Conservation (phyloP, 768 basidiomycete species). For the Lactarius sanguifluus region DNA sequence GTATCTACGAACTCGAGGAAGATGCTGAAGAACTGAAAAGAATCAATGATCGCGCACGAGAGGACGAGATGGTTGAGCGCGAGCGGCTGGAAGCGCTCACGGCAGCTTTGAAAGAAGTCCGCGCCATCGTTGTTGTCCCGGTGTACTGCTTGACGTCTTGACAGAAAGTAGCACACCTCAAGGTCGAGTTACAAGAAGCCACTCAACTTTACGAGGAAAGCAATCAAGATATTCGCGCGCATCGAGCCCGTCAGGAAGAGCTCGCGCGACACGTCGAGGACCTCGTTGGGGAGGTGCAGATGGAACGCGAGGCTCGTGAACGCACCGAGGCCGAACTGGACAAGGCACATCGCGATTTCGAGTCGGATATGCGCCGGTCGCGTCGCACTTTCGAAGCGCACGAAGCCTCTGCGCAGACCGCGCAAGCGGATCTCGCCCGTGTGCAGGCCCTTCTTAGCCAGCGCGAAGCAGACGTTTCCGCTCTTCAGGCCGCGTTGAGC, state of each 20-base stretch:
- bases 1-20: constrained; percentile 82
- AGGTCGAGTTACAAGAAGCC: constrained; percentile 64
- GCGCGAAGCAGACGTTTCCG: constrained; percentile 72
- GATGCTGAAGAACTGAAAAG: constrained; percentile 77
- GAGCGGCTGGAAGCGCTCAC: constrained; percentile 67
- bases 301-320: constrained; percentile 58
- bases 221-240: constrained; percentile 60
- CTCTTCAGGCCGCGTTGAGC: constrained; percentile 71
- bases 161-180: constrained; percentile 69
- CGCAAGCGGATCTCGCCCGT: constrained; percentile 62
- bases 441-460: constrained; percentile 62
- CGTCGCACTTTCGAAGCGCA: constrained; percentile 68
- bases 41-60: constrained; percentile 61
- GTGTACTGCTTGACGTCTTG: constrained; percentile 18
- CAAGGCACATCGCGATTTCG: constrained; percentile 59
- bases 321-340: constrained; percentile 54
- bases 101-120: constrained; percentile 77
- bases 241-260: constrained; percentile 73
- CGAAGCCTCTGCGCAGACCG: constrained; percentile 62
- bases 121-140: constrained; percentile 26
- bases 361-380: constrained; percentile 57
- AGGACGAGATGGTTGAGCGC: constrained; percentile 72
- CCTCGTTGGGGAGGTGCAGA: constrained; percentile 59
- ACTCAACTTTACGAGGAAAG: constrained; percentile 65
- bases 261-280: constrained; percentile 73